Evolutionary conservation across 2,329 filamentous ascomycete species (phyloP).

Genomic region (Diaporthe humulicola): DNA sequence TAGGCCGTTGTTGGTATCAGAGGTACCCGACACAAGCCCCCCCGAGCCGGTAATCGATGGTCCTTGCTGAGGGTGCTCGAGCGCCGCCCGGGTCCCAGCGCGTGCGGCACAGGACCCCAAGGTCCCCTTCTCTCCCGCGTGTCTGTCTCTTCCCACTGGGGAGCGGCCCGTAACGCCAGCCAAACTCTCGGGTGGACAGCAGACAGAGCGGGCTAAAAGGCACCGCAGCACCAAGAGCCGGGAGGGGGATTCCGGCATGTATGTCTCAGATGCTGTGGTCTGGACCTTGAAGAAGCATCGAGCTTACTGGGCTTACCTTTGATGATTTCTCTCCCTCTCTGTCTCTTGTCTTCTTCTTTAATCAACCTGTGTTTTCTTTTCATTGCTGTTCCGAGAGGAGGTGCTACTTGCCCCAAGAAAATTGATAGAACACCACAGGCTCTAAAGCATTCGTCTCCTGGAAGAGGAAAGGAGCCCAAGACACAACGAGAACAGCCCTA

Average conservation of each 20-base stretch:
- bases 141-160: slow-evolving; percentile 9
- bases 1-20: background rate
- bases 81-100: background rate
- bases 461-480: background rate
- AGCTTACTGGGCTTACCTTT: background rate
- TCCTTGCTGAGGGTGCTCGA: background rate
- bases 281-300: slow-evolving; percentile 7
- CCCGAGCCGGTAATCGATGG: background rate
- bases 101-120: background rate
- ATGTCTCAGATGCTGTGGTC: slow-evolving; percentile 13
- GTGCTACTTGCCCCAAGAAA: background rate
- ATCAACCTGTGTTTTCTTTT: background rate
- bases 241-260: background rate
- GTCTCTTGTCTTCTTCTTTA: background rate
- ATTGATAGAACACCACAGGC: background rate
- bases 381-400: background rate
- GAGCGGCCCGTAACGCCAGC: slow-evolving; percentile 17
- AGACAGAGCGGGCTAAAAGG: background rate
- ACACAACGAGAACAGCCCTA: background rate
- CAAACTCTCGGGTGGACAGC: background rate
- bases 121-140: background rate
- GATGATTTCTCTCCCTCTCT: background rate
- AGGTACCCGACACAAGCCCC: no score
- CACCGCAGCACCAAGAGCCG: background rate
- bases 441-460: background rate